These are phyloP conservation scores for Platanus orientalis DNA, from an alignment of 164 flowering plant species.

Conservation along the genomic window DNA sequence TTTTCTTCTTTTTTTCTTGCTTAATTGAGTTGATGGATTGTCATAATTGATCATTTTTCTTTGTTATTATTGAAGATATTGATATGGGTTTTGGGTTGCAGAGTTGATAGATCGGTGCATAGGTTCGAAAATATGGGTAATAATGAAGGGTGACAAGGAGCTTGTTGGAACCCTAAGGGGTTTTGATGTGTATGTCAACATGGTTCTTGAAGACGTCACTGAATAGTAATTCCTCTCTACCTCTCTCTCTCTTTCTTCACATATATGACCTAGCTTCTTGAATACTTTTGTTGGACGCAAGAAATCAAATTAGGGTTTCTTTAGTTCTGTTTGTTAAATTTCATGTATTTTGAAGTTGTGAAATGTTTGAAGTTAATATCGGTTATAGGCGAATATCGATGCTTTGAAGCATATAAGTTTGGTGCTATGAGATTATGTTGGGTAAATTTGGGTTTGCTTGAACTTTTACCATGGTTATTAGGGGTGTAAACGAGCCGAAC, in stretches of 20 bases:
- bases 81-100: slow-evolving; percentile 26
- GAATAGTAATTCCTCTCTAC: slow-evolving; percentile 60
- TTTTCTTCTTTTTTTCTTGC: not conserved
- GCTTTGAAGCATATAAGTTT: too few relatives aligned
- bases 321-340: too few relatives aligned
- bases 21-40: not conserved
- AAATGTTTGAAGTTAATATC: too few relatives aligned
- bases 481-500: too few relatives aligned
- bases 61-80: not conserved
- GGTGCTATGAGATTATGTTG: too few relatives aligned
- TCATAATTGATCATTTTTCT: not conserved
- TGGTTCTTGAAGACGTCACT: slow-evolving; percentile 98
- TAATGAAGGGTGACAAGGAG: slow-evolving; percentile 98
- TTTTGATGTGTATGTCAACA: slow-evolving; percentile 93
- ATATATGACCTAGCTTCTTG: too few relatives aligned
- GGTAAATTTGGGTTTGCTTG: too few relatives aligned
- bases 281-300: too few relatives aligned
- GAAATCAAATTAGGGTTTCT: too few relatives aligned
- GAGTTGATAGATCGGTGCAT: slow-evolving; percentile 96
- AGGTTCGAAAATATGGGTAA: slow-evolving; percentile 98
- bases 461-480: too few relatives aligned
- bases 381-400: too few relatives aligned
- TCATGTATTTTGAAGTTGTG: too few relatives aligned
- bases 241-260: not conserved
- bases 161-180: slow-evolving; percentile 93